Evolutionary conservation across 2,329 filamentous ascomycete species (phyloP).

Genomic region (Colletotrichum karsti): DNA sequence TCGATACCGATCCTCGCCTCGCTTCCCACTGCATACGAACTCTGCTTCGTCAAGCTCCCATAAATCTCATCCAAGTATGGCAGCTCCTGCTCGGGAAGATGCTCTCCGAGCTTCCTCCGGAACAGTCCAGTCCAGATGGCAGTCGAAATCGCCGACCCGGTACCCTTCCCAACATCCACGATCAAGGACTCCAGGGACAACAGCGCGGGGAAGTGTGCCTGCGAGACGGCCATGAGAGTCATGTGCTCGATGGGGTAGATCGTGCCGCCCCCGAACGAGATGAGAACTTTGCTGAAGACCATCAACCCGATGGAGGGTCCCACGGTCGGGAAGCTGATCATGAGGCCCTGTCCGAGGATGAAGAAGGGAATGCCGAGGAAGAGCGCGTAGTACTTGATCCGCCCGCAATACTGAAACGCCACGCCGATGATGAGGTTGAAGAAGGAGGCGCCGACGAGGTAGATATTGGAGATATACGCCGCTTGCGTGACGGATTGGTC

Average conservation of each 20-base stretch:
- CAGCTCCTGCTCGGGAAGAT: slow-evolving; percentile 45
- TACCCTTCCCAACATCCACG: slow-evolving; percentile 38
- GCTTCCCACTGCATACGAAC: slow-evolving; percentile 40
- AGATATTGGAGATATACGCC: slow-evolving; percentile 40
- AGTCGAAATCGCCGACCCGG: slow-evolving; percentile 38
- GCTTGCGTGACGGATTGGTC: slow-evolving; percentile 39
- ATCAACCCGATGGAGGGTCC: not conserved
- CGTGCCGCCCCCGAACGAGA: not conserved
- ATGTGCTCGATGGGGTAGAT: not conserved
- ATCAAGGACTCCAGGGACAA: slow-evolving; percentile 42
- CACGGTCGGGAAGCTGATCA: not conserved
- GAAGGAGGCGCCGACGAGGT: slow-evolving; percentile 41
- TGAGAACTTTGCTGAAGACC: not conserved
- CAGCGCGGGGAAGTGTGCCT: slow-evolving; percentile 38
- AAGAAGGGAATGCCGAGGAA: not conserved
- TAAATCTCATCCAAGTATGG: slow-evolving; percentile 51
- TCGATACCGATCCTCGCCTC: not conserved
- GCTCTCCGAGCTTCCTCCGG: slow-evolving; percentile 43
- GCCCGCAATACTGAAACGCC: not conserved
- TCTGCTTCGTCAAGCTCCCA: slow-evolving; percentile 40
- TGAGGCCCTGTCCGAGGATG: not conserved
- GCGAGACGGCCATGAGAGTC: not conserved
- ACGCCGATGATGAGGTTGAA: not conserved
- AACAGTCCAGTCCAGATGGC: slow-evolving; percentile 46
- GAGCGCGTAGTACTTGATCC: not conserved